Conservation (phyloP, 441 rosid genomes). For the Gossypium gossypioides region DNA sequence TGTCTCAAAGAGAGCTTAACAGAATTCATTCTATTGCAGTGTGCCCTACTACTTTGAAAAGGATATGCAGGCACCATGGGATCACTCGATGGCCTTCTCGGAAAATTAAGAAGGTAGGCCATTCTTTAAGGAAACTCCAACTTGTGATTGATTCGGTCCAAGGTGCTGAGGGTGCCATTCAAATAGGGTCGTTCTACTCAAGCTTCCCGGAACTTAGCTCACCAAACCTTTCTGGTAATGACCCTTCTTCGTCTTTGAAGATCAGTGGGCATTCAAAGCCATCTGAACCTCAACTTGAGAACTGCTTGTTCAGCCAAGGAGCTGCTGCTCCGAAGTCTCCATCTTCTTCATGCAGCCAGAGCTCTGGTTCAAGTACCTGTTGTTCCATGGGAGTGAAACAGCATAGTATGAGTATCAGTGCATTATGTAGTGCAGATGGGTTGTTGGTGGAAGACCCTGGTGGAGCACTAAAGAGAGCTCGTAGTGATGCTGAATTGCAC, state of each 20-base stretch:
- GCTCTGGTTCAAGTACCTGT: conserved; percentile 56
- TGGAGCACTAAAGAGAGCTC: conserved; percentile 40
- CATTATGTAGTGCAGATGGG: conserved; percentile 21
- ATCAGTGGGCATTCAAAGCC: conserved; percentile 18
- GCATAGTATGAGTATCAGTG: conserved; percentile 16
- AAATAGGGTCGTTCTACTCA: conserved; percentile 61
- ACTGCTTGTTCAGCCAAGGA: conserved; percentile 23
- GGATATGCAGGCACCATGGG: conserved; percentile 91
- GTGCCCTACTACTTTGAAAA: conserved; percentile 81
- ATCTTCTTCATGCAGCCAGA: conserved; percentile 55
- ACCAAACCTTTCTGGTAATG: conserved; percentile 32
- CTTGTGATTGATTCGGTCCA: conserved; percentile 69
- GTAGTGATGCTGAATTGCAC: conserved; percentile 44
- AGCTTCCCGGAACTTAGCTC: conserved; percentile 68
- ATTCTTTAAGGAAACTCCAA: conserved; percentile 71
- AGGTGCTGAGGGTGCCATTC: conserved; percentile 60
- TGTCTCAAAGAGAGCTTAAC: conserved; percentile 3
- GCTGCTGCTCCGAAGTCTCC: conserved; percentile 41
- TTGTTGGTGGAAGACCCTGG: conserved; percentile 26
- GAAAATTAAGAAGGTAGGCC: conserved; percentile 85
- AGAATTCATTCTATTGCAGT: conserved; percentile 38
- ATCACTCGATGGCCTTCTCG: conserved; percentile 85
- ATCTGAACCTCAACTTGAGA: conserved; percentile 28
- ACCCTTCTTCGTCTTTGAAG: conserved; percentile 23
- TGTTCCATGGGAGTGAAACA: conserved; percentile 46